Conservation (phyloP, 352 stramenopile species). For the Pythium biforme region DNA sequence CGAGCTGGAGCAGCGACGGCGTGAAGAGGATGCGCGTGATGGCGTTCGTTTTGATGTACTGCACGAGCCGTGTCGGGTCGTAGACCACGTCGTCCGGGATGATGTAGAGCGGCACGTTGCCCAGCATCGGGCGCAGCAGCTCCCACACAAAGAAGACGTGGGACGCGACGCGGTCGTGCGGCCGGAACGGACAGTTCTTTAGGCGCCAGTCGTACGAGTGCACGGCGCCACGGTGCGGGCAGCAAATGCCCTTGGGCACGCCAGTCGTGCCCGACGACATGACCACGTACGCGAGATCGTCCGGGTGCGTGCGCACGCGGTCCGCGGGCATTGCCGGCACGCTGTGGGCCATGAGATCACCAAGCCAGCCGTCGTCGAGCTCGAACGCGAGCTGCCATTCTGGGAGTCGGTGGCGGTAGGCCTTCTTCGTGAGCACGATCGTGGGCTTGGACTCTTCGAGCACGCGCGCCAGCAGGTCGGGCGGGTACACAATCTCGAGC, state of each 20-base stretch:
- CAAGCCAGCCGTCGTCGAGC: slow-evolving; percentile 61
- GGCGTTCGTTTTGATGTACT: slow-evolving; percentile 63
- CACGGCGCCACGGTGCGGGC: slow-evolving; percentile 89
- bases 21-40: slow-evolving; percentile 94
- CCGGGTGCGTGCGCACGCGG: slow-evolving; percentile 66
- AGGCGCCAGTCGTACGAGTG: slow-evolving; percentile 92
- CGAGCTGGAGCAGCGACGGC: slow-evolving; percentile 87
- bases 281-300: slow-evolving; percentile 91
- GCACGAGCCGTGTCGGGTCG: slow-evolving; percentile 80
- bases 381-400: slow-evolving; percentile 68
- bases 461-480: slow-evolving; percentile 85
- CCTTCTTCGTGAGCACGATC: slow-evolving; percentile 85
- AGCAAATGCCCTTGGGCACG: slow-evolving; percentile 93
- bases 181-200: slow-evolving; percentile 63
- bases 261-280: slow-evolving; percentile 93
- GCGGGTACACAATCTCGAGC: slow-evolving; percentile 87
- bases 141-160: slow-evolving; percentile 97
- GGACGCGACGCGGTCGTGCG: slow-evolving; percentile 84
- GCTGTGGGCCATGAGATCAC: slow-evolving; percentile 27
- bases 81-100: slow-evolving; percentile 93
- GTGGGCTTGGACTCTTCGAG: slow-evolving; percentile 87
- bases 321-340: slow-evolving; percentile 50
- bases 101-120: slow-evolving; percentile 87
- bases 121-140: slow-evolving; percentile 86
- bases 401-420: slow-evolving; percentile 59